phyloP scores from a whole-genome alignment of 495 filamentous ascomycete genomes.

The Aspergillus indologenus region DNA sequence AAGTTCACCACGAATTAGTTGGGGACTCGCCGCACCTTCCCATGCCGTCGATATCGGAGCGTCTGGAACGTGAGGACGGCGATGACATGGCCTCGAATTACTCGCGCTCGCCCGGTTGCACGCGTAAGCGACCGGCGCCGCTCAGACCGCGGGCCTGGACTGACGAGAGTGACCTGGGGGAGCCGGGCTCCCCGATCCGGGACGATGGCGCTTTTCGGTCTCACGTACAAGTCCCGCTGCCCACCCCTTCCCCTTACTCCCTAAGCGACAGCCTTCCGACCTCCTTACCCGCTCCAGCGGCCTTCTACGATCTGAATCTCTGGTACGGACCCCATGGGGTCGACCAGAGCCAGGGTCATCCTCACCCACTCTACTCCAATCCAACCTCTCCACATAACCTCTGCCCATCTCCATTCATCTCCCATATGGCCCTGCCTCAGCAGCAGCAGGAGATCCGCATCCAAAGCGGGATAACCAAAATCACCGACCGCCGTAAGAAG shows the following conservation, averaged over 20 bases:
- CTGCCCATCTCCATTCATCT: background rate
- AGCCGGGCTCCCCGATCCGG: constrained; percentile 36
- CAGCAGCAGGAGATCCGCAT: background rate
- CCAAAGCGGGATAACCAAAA: background rate
- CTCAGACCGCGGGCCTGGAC: constrained; percentile 23
- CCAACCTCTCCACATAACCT: background rate
- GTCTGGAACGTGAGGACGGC: constrained; percentile 19
- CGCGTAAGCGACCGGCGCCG: constrained; percentile 16
- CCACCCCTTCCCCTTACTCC: constrained; percentile 19
- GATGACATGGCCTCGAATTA: constrained; percentile 9
- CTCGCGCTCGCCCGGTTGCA: constrained; percentile 12
- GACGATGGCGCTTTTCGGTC: constrained; percentile 27
- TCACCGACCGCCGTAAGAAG: background rate
- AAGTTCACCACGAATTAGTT: constrained; percentile 21
- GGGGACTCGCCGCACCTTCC: constrained; percentile 20
- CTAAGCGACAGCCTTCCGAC: constrained; percentile 6
- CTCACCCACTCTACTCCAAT: constrained; percentile 2
- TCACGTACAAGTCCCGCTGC: constrained; percentile 1
- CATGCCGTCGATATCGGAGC: constrained; percentile 32
- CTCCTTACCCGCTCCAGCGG: background rate
- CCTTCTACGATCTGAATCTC: background rate
- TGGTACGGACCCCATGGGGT: background rate
- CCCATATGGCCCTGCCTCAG: background rate
- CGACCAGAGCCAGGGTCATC: background rate
- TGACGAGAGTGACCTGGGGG: constrained; percentile 31